phyloP scores from a whole-genome alignment of 768 basidiomycete genomes.

The Kwoniella europaea region DNA sequence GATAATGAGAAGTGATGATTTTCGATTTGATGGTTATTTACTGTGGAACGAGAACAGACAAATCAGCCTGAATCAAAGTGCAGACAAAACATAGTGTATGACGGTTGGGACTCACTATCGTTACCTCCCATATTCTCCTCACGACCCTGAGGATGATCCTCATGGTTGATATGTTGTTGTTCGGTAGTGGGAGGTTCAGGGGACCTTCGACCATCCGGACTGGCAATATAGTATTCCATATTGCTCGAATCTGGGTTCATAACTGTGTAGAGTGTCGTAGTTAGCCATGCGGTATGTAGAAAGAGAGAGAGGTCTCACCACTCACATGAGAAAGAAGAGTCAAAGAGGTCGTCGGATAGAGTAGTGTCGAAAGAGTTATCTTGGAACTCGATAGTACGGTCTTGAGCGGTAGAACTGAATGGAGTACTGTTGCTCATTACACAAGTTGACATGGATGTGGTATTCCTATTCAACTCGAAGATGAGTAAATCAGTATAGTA shows the following conservation, averaged over 20 bases:
- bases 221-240: conserved; percentile 26
- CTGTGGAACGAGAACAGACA: neutral
- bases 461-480: neutral
- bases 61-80: neutral
- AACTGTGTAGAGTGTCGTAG: conserved; percentile 3
- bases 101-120: neutral
- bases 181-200: neutral
- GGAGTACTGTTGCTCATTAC: conserved; percentile 17
- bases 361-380: conserved; percentile 2
- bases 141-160: conserved; percentile 10
- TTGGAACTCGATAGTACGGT: conserved; percentile 10
- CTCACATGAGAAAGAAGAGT: conserved; percentile 26
- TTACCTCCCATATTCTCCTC: neutral
- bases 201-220: conserved; percentile 9
- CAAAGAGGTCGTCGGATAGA: conserved; percentile 26
- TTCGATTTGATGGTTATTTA: neutral
- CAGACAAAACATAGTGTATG: neutral
- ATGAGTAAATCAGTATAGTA: neutral
- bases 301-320: neutral
- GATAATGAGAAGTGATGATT: conserved; percentile 15
- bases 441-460: conserved; percentile 13
- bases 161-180: neutral
- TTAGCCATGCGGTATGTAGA: neutral
- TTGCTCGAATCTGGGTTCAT: conserved; percentile 13
- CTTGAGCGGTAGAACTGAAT: conserved; percentile 1